Conservation (phyloP, 805 yeast species). For the Blastobotrys mokoenaii region DNA sequence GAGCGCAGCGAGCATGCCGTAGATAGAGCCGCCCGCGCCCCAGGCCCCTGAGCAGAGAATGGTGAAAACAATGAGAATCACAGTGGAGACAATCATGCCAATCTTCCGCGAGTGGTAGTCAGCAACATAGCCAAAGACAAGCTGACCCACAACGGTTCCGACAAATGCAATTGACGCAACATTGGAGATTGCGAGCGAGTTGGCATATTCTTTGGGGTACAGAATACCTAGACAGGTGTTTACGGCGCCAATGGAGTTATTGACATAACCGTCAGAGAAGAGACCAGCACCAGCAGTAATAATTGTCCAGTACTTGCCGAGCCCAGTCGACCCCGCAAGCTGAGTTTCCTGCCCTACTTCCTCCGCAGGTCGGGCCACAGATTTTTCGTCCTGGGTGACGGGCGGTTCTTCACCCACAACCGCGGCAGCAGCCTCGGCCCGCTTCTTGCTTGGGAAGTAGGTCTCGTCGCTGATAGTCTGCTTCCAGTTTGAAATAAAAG, state of each 20-base stretch:
- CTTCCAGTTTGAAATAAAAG: slow-evolving; percentile 7
- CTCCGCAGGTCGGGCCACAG: background rate
- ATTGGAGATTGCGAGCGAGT: slow-evolving; percentile 65
- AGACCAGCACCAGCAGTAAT: slow-evolving; percentile 86
- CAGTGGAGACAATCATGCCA: slow-evolving; percentile 76
- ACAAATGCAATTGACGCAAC: slow-evolving; percentile 84
- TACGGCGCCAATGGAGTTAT: slow-evolving; percentile 73
- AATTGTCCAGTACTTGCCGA: slow-evolving; percentile 51
- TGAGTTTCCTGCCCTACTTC: background rate
- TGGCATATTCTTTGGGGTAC: slow-evolving; percentile 54
- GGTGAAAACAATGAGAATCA: slow-evolving; percentile 67
- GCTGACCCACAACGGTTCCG: slow-evolving; percentile 85
- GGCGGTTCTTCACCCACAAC: background rate
- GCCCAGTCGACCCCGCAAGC: slow-evolving; percentile 1
- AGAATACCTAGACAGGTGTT: slow-evolving; percentile 57
- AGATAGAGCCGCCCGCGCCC: slow-evolving; percentile 64
- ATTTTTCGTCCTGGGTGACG: background rate
- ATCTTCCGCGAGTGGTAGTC: slow-evolving; percentile 73
- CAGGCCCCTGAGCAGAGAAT: slow-evolving; percentile 78
- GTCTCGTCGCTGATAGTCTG: slow-evolving; percentile 7
- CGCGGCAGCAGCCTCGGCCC: background rate
- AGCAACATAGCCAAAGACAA: slow-evolving; percentile 69
- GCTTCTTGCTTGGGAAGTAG: slow-evolving; percentile 4
- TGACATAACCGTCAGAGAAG: slow-evolving; percentile 88
- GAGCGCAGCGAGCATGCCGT: slow-evolving; percentile 75